These are phyloP conservation scores for Passalora sequoiae DNA, from an alignment of 2,329 filamentous ascomycete genomes.

Conservation along the genomic window DNA sequence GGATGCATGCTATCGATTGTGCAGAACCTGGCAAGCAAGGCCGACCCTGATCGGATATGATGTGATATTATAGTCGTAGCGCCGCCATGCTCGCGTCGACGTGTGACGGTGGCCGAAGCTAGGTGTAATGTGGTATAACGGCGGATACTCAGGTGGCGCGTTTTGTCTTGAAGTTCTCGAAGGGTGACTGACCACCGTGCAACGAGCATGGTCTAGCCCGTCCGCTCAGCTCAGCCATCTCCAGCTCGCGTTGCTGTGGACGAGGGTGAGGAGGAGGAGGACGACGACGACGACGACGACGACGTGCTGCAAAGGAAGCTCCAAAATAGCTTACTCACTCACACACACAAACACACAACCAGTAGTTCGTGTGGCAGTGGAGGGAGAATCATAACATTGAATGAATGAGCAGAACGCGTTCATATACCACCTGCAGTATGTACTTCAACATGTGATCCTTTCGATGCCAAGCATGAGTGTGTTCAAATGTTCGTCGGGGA, in stretches of 20 bases:
- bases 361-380: too few relatives aligned
- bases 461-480: too few relatives aligned
- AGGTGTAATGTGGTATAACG: neutral
- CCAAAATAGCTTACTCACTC: too few relatives aligned
- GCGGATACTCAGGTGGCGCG: too few relatives aligned
- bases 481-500: neutral
- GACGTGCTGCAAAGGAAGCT: constrained; percentile 1
- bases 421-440: too few relatives aligned
- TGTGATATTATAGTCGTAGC: constrained; percentile 1
- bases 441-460: too few relatives aligned
- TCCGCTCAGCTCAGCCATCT: constrained; percentile 4
- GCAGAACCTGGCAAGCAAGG: neutral
- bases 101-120: neutral
- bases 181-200: neutral
- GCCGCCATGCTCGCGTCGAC: constrained; percentile 2
- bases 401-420: too few relatives aligned
- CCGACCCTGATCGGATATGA: constrained; percentile 1
- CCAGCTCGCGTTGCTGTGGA: constrained; percentile 3
- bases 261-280: too few relatives aligned
- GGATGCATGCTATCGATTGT: too few relatives aligned
- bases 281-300: too few relatives aligned
- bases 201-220: neutral
- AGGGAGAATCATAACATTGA: too few relatives aligned
- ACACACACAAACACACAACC: too few relatives aligned
- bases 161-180: neutral